phyloP scores from a whole-genome alignment of 2,329 filamentous ascomycete species.

The Cladosporium phlei region DNA sequence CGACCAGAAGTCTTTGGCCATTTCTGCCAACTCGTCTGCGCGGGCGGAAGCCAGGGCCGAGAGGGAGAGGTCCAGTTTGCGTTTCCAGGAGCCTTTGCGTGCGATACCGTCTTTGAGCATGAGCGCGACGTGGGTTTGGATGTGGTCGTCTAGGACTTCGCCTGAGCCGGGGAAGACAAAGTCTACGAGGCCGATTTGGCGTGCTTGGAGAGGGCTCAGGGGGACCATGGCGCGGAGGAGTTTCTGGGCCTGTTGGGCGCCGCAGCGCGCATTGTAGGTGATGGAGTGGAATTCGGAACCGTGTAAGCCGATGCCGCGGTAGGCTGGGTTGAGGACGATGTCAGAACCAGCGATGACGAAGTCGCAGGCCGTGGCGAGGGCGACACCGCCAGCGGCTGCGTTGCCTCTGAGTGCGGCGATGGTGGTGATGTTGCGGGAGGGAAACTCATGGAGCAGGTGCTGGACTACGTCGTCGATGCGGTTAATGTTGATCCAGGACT shows the following conservation, averaged over 20 bases:
- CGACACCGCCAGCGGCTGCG: constrained; percentile 42
- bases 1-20: constrained; percentile 43
- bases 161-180: constrained; percentile 35
- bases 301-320: constrained; percentile 33
- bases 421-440: constrained; percentile 34
- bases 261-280: constrained; percentile 38
- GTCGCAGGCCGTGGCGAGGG: constrained; percentile 36
- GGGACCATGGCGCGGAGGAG: constrained; percentile 38
- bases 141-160: constrained; percentile 32
- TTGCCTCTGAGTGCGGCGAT: constrained; percentile 40
- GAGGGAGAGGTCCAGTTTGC: constrained; percentile 31
- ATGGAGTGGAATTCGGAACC: constrained; percentile 43
- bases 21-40: constrained; percentile 37
- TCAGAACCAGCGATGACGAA: constrained; percentile 37
- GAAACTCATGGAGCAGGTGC: constrained; percentile 37
- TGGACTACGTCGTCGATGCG: constrained; percentile 41
- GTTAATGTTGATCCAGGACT: constrained; percentile 44
- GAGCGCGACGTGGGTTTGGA: constrained; percentile 33
- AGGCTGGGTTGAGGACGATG: constrained; percentile 41
- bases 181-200: constrained; percentile 37
- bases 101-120: constrained; percentile 27
- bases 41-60: constrained; percentile 32
- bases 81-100: constrained; percentile 33
- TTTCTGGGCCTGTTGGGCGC: constrained; percentile 27
- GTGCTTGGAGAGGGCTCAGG: constrained; percentile 37